These are phyloP conservation scores for Leptodermis oblonga DNA, from an alignment of 257 asterid species.

Conservation along the genomic window DNA sequence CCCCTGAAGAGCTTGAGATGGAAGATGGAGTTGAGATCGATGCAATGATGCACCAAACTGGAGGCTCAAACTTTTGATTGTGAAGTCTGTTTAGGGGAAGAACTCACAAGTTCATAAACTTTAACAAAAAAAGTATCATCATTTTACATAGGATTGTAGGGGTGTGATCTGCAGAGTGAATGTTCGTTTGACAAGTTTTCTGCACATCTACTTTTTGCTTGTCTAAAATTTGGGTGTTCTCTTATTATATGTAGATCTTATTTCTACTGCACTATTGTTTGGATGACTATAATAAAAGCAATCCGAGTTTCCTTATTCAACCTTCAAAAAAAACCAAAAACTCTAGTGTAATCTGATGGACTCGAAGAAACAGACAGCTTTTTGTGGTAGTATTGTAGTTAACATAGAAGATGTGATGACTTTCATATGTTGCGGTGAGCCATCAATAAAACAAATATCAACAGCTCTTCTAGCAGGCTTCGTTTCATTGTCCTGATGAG, in stretches of 20 bases:
- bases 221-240: not conserved
- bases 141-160: not conserved
- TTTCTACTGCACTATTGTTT: not conserved
- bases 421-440: too few relatives aligned
- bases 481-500: too few relatives aligned
- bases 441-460: too few relatives aligned
- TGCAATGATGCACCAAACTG: slow-evolving; percentile 35
- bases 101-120: not conserved
- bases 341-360: too few relatives aligned
- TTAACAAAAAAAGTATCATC: too few relatives aligned
- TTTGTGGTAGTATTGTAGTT: too few relatives aligned
- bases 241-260: not conserved
- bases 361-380: too few relatives aligned
- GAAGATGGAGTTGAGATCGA: slow-evolving; percentile 33
- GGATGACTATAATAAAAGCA: not conserved
- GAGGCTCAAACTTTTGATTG: slow-evolving; percentile 17
- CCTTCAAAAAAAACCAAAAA: too few relatives aligned
- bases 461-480: too few relatives aligned
- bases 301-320: too few relatives aligned
- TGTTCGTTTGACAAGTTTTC: not conserved
- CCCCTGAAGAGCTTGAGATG: slow-evolving; percentile 42
- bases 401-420: too few relatives aligned
- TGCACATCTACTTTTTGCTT: not conserved
- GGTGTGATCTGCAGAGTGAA: not conserved
- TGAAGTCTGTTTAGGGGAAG: not conserved